Base-by-base conservation (phyloP, 1,139 yeast species). In the Yamadazyma triangularis region DNA sequence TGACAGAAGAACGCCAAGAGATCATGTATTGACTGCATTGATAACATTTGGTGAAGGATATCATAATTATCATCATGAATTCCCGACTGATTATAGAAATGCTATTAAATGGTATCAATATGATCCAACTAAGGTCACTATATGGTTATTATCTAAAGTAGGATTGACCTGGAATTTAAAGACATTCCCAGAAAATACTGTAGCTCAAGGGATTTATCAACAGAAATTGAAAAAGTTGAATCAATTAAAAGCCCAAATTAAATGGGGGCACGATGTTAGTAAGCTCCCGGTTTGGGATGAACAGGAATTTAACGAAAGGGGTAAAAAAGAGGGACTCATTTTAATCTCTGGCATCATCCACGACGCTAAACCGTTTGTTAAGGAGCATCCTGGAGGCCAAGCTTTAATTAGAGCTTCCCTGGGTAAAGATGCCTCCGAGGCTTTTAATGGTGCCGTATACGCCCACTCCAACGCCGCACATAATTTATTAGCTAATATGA, bases 21-120 rank as follows among this genome's bases (percentile, higher is more conserved):
- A 91, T 64, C 96, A 91, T 64, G 79, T 81, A 50, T 60, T 91
- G 45, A 91, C 98, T 40, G 98, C 98, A 6, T 64, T 91, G 40
- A 95, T 87, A 38, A 91, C 98, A 9, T 84, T 91, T 50, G 98
- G 98, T 56, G 98, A 91, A 70, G 98, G 98, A 38, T 89, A 91
- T 77, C 98, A 91, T 66, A 91, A 91, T 70, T 91, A 91, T 80
- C 98, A 91, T 66, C 98, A 91, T 67, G 97, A 91, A 70, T 91
- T 89, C 77, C 98, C 98, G 47, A 79, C 94, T 27, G 98, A 91
- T 68, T 91, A 91, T 77, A 80, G 98, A 72, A 91, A 91, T 56
- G 98, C 98, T 29, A 76, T 91, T 57, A 85, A 79, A 63, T 91
- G 98, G 98, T 91, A 85, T 73, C 98, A 93, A 74, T 91, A 83